Evolutionary conservation across 2,329 filamentous ascomycete genomes (phyloP).

Genomic region (Diaporthe sp.): DNA sequence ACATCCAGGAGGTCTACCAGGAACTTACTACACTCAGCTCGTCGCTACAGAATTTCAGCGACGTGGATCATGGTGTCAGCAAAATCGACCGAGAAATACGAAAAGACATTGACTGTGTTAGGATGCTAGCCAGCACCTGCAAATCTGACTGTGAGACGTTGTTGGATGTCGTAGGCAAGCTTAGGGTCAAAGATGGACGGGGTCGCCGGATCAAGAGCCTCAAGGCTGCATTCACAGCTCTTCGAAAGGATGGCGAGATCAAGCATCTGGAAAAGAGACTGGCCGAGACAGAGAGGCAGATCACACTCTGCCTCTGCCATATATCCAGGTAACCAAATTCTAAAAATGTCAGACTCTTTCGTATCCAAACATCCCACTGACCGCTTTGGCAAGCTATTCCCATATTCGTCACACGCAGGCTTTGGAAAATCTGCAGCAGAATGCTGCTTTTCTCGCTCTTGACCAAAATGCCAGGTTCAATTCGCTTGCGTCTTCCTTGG

Average conservation of each 20-base stretch:
- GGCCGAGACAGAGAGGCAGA: background rate
- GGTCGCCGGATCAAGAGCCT: background rate
- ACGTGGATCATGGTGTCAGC: no score
- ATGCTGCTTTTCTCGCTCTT: no score
- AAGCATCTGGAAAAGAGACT: background rate
- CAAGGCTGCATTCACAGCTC: background rate
- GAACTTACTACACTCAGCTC: background rate
- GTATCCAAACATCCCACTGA: no score
- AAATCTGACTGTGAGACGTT: background rate
- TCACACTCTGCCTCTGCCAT: background rate
- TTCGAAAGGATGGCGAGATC: background rate
- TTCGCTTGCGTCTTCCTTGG: no score
- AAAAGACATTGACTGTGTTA: background rate
- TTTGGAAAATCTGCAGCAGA: no score
- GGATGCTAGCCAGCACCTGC: background rate
- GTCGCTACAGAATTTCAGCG: background rate
- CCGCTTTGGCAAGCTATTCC: no score
- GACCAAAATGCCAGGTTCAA: no score
- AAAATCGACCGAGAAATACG: background rate
- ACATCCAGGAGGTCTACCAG: background rate
- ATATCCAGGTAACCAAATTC: background rate
- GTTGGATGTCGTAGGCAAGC: background rate
- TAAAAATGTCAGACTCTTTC: background rate
- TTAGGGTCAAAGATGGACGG: background rate
- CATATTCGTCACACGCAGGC: no score